Percentiles rank a stretch among this genome's conserved stretches.
Evolutionary conservation across 169 alveolate genomes (phyloP).

Genomic region (Plasmodium inui): DNA sequence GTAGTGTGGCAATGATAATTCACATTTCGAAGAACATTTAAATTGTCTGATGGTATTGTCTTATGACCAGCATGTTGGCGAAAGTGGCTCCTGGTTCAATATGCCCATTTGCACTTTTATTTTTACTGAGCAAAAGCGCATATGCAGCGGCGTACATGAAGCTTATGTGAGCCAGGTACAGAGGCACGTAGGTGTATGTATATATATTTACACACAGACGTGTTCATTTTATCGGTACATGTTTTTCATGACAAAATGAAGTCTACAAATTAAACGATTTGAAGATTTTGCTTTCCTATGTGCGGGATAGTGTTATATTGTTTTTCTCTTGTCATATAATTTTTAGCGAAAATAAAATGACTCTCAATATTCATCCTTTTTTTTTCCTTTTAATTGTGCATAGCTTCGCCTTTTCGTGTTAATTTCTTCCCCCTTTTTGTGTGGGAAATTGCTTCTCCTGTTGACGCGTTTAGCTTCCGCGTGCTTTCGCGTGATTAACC

Average conservation of each 20-base stretch:
- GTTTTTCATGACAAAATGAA: not conserved
- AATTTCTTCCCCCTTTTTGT: not conserved
- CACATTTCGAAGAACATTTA: not conserved
- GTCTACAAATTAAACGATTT: not conserved
- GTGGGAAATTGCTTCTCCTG: not conserved
- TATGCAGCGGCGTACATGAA: not conserved
- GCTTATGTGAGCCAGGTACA: not conserved
- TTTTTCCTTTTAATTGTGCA: not conserved
- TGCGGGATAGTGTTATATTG: not conserved
- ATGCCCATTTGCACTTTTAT: not conserved
- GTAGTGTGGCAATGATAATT: not conserved
- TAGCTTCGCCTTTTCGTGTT: not conserved
- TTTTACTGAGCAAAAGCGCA: not conserved
- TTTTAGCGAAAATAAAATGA: not conserved
- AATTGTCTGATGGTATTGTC: not conserved
- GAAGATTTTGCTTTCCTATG: not conserved
- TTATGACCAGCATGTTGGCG: not conserved
- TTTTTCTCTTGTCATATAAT: not conserved
- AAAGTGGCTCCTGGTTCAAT: not conserved
- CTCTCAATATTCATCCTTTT: not conserved
- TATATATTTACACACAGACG: conserved; percentile 2
- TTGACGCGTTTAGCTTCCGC: not conserved
- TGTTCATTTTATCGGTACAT: not conserved
- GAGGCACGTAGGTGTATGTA: not conserved
- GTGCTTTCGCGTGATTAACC: not conserved